Percentiles rank a stretch among this genome's conserved stretches.
phyloP scores from a whole-genome alignment of 257 asterid species.

The Cordia subcordata region DNA sequence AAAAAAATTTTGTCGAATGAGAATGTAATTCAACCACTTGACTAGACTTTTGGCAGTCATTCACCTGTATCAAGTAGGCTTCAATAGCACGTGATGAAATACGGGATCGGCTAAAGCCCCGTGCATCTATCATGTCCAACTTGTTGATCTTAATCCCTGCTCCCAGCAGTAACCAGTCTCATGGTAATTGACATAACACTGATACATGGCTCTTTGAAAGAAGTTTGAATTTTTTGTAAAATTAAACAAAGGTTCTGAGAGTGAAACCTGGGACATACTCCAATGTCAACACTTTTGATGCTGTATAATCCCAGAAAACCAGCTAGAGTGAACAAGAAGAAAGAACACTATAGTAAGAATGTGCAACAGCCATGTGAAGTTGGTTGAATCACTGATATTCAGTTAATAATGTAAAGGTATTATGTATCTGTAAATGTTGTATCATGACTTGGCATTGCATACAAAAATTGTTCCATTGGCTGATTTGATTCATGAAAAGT shows the following conservation, averaged over 20 bases:
- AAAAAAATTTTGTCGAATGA: background rate
- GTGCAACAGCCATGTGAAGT: background rate
- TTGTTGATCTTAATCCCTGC: conserved; percentile 85
- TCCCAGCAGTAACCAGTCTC: conserved; percentile 8
- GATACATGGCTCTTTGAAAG: background rate
- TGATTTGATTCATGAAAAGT: no score
- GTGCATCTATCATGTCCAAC: conserved; percentile 57
- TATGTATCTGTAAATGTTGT: no score
- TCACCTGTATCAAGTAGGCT: conserved; percentile 92
- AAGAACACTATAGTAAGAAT: conserved; percentile 6
- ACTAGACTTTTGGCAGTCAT: background rate
- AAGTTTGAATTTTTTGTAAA: background rate
- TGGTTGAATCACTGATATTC: no score
- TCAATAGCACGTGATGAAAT: conserved; percentile 87
- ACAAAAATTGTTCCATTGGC: no score
- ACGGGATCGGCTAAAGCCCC: conserved; percentile 67
- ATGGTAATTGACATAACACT: background rate
- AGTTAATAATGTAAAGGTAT: no score
- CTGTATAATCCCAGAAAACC: conserved; percentile 93
- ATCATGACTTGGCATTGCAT: no score
- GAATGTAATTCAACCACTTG: background rate
- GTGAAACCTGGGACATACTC: conserved; percentile 88
- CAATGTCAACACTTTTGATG: conserved; percentile 76
- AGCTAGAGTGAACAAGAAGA: conserved; percentile 40
- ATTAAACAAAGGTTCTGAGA: conserved; percentile 8